Base-by-base conservation (phyloP, 495 filamentous ascomycete species). In the Podospora pseudocomata region DNA sequence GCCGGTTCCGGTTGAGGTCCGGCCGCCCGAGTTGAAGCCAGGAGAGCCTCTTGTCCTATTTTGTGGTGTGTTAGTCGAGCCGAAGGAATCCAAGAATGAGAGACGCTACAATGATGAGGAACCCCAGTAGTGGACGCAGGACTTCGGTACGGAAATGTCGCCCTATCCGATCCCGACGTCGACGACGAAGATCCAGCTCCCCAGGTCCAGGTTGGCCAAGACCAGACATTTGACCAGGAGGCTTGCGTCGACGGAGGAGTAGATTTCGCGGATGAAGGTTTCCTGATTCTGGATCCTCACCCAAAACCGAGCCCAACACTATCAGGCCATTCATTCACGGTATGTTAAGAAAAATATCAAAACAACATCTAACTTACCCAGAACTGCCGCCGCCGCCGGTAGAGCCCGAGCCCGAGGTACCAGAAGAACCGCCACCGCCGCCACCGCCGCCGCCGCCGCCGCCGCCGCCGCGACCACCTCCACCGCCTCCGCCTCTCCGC, bases 1-100 rank as follows among this genome's bases (percentile, higher is more conserved):
- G 3, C 91, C 90, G n/a, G 86, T 90, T 55, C 92, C 91, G 44
- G 79, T 80, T 15, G 73, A 84, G n/a, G 89, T 89, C 19, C 80
- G 70, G 49, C 92, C 92, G 65, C 92, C 93, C 39, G 76, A 58
- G 66, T 77, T 72, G 3, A 76, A 77, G 55, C 75, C 73, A 5
- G 39, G 15, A 49, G 39, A 49, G 39, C 39, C 39, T 49, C 39
- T 49, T 18, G 9, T 3, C 2, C 39, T 49, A 49, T 6, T 23
- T 23, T 49, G 15, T 49, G 7, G 39, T 49, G 39, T 11, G 39
- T 49, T 49, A 49, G 39, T 49, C 7, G 9, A 49, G 9, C 15
- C 15, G 9, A 49, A 11, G 15, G 7, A 49, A 49, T 16, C 30
- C 30, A 7, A 49, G 39, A 11, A 49, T 13, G 39, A 49, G 39